A percentile compares a stretch with the other conserved stretches of the same genome.
Evolutionary conservation across 805 yeast species (phyloP).

Genomic region (Schizosaccharomyces cryophilus): DNA sequence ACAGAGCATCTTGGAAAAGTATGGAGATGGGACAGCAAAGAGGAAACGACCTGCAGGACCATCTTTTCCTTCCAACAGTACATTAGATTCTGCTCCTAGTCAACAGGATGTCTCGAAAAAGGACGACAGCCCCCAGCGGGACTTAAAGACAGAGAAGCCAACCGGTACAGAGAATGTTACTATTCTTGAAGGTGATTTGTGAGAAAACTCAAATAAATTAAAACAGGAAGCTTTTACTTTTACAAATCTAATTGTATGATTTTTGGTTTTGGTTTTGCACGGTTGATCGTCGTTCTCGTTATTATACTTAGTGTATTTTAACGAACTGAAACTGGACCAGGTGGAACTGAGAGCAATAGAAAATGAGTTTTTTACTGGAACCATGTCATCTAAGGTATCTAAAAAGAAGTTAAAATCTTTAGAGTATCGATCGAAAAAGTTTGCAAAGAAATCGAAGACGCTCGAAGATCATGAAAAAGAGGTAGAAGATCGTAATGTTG

Average conservation of each 20-base stretch:
- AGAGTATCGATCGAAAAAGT: slow-evolving; percentile 3
- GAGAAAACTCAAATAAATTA: background rate
- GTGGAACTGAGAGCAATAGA: no score
- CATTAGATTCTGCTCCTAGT: no score
- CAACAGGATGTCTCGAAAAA: no score
- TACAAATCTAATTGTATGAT: no score
- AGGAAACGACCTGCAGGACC: background rate
- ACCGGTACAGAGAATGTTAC: background rate
- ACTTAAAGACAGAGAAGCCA: no score
- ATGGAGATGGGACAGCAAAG: background rate
- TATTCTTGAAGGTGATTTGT: background rate
- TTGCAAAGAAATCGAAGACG: slow-evolving; percentile 5
- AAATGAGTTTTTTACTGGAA: no score
- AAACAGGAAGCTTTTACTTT: background rate
- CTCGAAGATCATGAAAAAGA: background rate
- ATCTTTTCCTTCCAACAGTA: no score
- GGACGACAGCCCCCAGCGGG: no score
- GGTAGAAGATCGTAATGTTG: background rate
- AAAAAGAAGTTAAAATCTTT: slow-evolving; percentile 13
- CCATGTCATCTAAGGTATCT: slow-evolving; percentile 8
- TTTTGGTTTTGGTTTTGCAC: no score
- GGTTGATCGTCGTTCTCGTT: no score
- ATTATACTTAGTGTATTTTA: no score
- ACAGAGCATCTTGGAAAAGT: background rate
- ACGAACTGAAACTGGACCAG: no score